Conservation (phyloP, 2,329 filamentous ascomycete genomes). For the Pyrenophora tritici-repentis region DNA sequence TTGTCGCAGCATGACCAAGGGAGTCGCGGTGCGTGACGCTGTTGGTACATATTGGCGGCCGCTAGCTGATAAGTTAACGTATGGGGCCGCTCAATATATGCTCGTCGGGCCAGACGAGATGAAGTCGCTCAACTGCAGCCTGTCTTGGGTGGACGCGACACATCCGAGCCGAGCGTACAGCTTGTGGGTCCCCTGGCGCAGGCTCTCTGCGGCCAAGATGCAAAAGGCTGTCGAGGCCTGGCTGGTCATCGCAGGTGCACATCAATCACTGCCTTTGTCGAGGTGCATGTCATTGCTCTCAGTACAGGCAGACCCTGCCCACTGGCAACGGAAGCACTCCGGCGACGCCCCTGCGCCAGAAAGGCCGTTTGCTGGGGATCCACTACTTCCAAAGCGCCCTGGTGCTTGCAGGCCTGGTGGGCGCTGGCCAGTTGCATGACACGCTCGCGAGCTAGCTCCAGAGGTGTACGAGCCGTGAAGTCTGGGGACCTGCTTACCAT, state of each 20-base stretch:
- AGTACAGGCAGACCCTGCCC: constrained; percentile 16
- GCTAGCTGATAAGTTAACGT: no score
- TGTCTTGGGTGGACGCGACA: not conserved
- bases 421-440: constrained; percentile 33
- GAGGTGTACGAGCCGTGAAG: constrained; percentile 28
- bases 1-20: no score
- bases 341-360: constrained; percentile 27
- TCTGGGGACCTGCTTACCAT: constrained; percentile 34
- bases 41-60: no score
- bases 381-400: constrained; percentile 22
- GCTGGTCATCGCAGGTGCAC: constrained; percentile 13
- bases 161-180: constrained; percentile 18
- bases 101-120: no score
- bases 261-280: constrained; percentile 9
- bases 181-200: constrained; percentile 8
- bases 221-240: constrained; percentile 4
- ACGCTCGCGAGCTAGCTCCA: constrained; percentile 20
- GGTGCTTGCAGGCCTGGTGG: constrained; percentile 19
- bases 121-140: no score
- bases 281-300: not conserved
- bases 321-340: constrained; percentile 13
- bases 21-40: no score
- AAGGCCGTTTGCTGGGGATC: constrained; percentile 25
- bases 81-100: no score
- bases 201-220: constrained; percentile 16